Base-by-base conservation (phyloP, 1,284 basidiomycete species). In the Pterulicium gracile region DNA sequence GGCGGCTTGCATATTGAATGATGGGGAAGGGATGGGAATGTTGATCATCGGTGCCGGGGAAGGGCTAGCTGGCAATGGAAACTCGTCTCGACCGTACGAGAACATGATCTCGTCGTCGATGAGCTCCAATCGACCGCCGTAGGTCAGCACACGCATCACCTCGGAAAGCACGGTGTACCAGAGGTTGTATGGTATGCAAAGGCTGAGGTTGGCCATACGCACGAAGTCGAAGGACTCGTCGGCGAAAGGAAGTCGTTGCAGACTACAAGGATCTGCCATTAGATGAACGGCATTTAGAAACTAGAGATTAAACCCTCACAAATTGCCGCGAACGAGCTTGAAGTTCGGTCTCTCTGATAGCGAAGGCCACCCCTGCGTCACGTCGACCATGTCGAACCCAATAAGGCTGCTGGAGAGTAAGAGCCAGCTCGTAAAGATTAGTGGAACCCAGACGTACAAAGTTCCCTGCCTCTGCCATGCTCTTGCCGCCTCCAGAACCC, bases 121-220 rank as follows among this genome's bases (percentile, higher is more conserved):
- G 19, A 79, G 52, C 52, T 78, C 77, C 4, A 78, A 56, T 1
- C 63, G 63, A 14, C 77, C 73, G 15, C 67, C 69, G 2, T 61
- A 64, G 10, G 58, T 60, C 3, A 79, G 59, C 12, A 80, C 67
- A 20, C 77, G 70, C 36, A 62, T 53, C 3, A 64, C 66, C 57
- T 79, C 71, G 0, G 51, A 48, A n/a, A 80, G 49, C 10, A 79
- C 59, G 20, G 59, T 57, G 12, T 61, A 54, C 75, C 75, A 78
- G 24, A 61, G 53, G 1, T 61, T 55, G 15, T 55, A 45, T 1
- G 75, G 27, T 7, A 32, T 32, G 27, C 27, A 32, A 7, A 32
- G n/a, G 10, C 10, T 32, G n/a, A 32, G 27, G n/a, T 32, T 32
- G 27, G 27, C 27, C 27, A 32, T 32, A 32, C 27, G 27, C 7